phyloP scores from a whole-genome alignment of 108 stramenopile genomes.

The Chaetoceros muelleri region DNA sequence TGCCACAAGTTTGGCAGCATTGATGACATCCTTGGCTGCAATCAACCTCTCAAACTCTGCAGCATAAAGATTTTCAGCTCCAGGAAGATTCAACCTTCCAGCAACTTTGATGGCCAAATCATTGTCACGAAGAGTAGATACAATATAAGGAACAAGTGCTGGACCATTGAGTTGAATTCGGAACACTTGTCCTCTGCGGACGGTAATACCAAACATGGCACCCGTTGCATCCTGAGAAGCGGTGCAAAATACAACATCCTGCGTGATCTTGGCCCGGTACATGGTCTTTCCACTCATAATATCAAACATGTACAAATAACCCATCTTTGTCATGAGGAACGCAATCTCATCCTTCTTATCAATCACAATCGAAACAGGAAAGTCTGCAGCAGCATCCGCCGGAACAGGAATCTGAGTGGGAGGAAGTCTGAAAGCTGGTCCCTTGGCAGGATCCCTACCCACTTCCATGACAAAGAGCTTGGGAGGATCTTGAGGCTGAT shows the following conservation, averaged over 20 bases:
- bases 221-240: constrained; percentile 74
- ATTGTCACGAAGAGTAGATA: constrained; percentile 84
- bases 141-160: constrained; percentile 92
- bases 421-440: constrained; percentile 79
- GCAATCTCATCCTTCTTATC: constrained; percentile 88
- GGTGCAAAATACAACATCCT: constrained; percentile 94
- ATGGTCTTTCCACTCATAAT: constrained; percentile 91
- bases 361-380: constrained; percentile 88
- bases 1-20: constrained; percentile 91
- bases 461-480: constrained; percentile 97
- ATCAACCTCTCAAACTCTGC: constrained; percentile 92
- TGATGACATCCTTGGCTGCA: constrained; percentile 76
- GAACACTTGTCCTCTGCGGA: constrained; percentile 90
- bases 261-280: constrained; percentile 91
- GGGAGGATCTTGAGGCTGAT: constrained; percentile 56
- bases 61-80: constrained; percentile 94
- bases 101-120: constrained; percentile 91
- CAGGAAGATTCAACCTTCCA: constrained; percentile 90
- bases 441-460: constrained; percentile 92
- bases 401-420: constrained; percentile 91
- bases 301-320: constrained; percentile 97
- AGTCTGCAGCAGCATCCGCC: constrained; percentile 91
- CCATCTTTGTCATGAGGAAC: constrained; percentile 96
- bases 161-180: constrained; percentile 86
- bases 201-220: constrained; percentile 89